Evolutionary conservation across 176 grass and related monocot species (phyloP).

Genomic region (Raddia distichophylla): DNA sequence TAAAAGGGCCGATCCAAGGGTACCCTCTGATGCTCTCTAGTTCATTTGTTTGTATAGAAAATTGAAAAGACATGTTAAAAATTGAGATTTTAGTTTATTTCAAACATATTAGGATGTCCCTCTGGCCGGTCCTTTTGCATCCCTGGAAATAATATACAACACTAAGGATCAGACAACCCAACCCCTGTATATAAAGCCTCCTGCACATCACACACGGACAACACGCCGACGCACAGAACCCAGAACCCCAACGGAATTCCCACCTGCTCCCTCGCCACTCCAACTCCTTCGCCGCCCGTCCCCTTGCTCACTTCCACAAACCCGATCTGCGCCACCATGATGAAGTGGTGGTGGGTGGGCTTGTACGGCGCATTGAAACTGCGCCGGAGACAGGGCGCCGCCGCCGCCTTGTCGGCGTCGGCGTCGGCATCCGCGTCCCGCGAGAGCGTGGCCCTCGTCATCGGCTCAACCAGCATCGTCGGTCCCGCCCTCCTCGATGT

Average conservation of each 20-base stretch:
- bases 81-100: too few species aligned
- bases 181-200: neutral
- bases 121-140: too few species aligned
- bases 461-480: conserved; percentile 70
- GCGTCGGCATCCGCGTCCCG: neutral
- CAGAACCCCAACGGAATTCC: neutral
- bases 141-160: too few species aligned
- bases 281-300: neutral
- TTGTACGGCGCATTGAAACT: conserved; percentile 66
- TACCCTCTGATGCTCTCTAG: too few species aligned
- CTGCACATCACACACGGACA: neutral
- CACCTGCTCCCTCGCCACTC: neutral
- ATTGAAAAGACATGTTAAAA: too few species aligned
- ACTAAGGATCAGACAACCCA: neutral
- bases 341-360: conserved; percentile 45
- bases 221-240: neutral
- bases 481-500: conserved; percentile 68
- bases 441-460: conserved; percentile 62
- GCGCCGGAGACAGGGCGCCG: conserved; percentile 46
- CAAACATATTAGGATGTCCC: too few species aligned
- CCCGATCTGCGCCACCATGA: neutral
- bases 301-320: neutral
- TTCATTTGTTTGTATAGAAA: too few species aligned
- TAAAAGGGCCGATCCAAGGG: too few species aligned
- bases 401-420: conserved; percentile 2